Percentiles rank a stretch among this genome's conserved stretches.
Evolutionary conservation across 108 stramenopile genomes (phyloP).

Genomic region (Cyclostephanos invisitatus): DNA sequence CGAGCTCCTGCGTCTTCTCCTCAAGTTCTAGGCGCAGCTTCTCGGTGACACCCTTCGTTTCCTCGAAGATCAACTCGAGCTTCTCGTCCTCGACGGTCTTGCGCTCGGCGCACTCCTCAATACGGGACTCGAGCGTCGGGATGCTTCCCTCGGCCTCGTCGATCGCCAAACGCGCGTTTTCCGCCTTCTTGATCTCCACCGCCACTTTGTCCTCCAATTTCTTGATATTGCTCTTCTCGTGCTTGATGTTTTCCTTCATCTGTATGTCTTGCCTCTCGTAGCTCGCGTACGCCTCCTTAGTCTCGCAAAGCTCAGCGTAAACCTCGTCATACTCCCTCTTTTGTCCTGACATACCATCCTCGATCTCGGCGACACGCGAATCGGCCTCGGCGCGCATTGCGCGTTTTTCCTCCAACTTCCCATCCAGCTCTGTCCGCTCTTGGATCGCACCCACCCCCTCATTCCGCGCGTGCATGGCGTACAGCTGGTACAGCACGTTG

Average conservation of each 20-base stretch:
- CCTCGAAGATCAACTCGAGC: slow-evolving; percentile 78
- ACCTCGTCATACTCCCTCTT: slow-evolving; percentile 67
- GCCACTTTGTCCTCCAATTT: slow-evolving; percentile 79
- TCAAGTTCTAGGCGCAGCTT: slow-evolving; percentile 84
- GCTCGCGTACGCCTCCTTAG: slow-evolving; percentile 87
- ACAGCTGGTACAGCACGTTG: slow-evolving; percentile 86
- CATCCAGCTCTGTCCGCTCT: slow-evolving; percentile 45
- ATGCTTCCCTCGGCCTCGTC: slow-evolving; percentile 65
- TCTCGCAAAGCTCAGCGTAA: slow-evolving; percentile 59
- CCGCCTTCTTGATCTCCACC: slow-evolving; percentile 66
- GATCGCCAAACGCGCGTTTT: slow-evolving; percentile 46
- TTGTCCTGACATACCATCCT: slow-evolving; percentile 58
- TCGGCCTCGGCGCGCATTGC: slow-evolving; percentile 51
- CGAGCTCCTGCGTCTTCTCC: slow-evolving; percentile 82
- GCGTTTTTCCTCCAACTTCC: slow-evolving; percentile 51
- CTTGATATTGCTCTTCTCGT: slow-evolving; percentile 67
- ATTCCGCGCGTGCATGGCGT: slow-evolving; percentile 53
- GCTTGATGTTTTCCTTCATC: slow-evolving; percentile 90
- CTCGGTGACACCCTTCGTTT: slow-evolving; percentile 77
- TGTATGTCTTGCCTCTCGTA: slow-evolving; percentile 94
- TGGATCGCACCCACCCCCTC: slow-evolving; percentile 50
- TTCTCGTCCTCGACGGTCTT: slow-evolving; percentile 72
- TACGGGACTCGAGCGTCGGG: slow-evolving; percentile 65
- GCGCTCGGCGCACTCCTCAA: slow-evolving; percentile 48
- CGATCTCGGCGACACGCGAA: slow-evolving; percentile 65